Evolutionary conservation across 495 filamentous ascomycete species (phyloP).

Genomic region (Cairneyella variabilis): DNA sequence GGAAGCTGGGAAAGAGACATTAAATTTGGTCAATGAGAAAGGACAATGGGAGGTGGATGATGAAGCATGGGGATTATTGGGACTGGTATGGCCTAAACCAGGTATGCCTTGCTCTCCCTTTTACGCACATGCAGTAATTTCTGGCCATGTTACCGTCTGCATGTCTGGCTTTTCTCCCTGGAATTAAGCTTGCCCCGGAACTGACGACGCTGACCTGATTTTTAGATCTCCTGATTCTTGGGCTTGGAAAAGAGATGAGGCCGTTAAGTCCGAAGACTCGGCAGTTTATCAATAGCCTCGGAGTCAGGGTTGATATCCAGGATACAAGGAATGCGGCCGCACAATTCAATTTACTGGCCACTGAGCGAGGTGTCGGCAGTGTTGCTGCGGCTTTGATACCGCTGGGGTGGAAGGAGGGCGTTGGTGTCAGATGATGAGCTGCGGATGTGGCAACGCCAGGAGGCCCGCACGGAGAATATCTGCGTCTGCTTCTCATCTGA

Average conservation of each 20-base stretch:
- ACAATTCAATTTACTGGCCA: slow-evolving; percentile 83
- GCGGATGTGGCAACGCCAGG: no score
- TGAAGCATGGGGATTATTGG: slow-evolving; percentile 73
- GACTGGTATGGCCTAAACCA: slow-evolving; percentile 83
- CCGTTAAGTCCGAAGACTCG: slow-evolving; percentile 75
- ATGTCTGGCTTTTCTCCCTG: no score
- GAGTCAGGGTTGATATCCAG: slow-evolving; percentile 81
- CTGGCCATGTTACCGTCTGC: not conserved
- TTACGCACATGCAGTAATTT: not conserved
- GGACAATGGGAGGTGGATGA: slow-evolving; percentile 75
- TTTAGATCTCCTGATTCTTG: slow-evolving; percentile 83
- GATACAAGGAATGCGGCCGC: slow-evolving; percentile 94
- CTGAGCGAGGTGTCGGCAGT: slow-evolving; percentile 72
- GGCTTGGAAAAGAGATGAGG: slow-evolving; percentile 68
- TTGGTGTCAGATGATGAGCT: slow-evolving; percentile 22
- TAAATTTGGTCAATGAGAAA: slow-evolving; percentile 62
- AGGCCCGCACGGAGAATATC: no score
- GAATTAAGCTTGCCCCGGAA: no score
- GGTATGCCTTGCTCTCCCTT: slow-evolving; percentile 47
- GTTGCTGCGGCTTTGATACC: slow-evolving; percentile 89
- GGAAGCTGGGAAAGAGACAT: slow-evolving; percentile 37
- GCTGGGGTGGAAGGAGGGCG: slow-evolving; percentile 68
- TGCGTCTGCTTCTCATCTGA: no score
- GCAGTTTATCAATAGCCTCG: slow-evolving; percentile 66
- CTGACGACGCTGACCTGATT: not conserved